Conservation (phyloP, 352 stramenopile genomes). For the Pythium pyrilobum region DNA sequence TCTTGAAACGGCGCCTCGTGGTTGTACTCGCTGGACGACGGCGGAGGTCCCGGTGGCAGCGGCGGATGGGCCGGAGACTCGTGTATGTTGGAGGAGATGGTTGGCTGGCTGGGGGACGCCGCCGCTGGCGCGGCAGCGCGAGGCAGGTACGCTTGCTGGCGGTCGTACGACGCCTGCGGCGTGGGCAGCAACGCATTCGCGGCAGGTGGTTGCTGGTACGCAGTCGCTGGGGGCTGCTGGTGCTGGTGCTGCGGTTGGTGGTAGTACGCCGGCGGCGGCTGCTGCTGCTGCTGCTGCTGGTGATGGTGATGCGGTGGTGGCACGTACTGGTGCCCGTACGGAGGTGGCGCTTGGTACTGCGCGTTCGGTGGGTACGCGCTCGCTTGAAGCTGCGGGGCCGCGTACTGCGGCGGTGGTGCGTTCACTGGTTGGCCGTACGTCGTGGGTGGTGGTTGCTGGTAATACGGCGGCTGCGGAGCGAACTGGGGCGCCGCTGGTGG, state of each 20-base stretch:
- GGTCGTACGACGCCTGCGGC: background rate
- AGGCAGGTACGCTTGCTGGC: conserved; percentile 16
- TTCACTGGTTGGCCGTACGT: conserved; percentile 1
- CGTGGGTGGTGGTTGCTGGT: conserved; percentile 8
- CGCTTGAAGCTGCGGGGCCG: too few species aligned
- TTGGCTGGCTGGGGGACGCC: background rate
- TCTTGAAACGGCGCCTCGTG: background rate
- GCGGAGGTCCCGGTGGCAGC: conserved; percentile 11
- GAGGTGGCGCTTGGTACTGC: background rate
- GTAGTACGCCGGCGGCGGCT: conserved; percentile 10
- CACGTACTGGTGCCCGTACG: background rate
- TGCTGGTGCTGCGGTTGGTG: conserved; percentile 4
- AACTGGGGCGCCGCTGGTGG: background rate
- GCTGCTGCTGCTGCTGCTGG: conserved; percentile 8
- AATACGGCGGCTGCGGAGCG: conserved; percentile 2
- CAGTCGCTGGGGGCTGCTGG: background rate
- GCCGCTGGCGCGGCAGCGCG: background rate
- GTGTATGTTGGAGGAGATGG: too few species aligned
- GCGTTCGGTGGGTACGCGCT: too few species aligned
- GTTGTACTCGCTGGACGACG: conserved; percentile 2
- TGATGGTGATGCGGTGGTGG: conserved; percentile 3
- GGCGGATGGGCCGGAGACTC: background rate
- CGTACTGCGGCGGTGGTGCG: background rate
- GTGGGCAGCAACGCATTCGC: conserved; percentile 5
- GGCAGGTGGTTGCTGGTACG: background rate